Evolutionary conservation across 371 early-diverging fungal species (phyloP).

Genomic region (Lichtheimia corymbifera): DNA sequence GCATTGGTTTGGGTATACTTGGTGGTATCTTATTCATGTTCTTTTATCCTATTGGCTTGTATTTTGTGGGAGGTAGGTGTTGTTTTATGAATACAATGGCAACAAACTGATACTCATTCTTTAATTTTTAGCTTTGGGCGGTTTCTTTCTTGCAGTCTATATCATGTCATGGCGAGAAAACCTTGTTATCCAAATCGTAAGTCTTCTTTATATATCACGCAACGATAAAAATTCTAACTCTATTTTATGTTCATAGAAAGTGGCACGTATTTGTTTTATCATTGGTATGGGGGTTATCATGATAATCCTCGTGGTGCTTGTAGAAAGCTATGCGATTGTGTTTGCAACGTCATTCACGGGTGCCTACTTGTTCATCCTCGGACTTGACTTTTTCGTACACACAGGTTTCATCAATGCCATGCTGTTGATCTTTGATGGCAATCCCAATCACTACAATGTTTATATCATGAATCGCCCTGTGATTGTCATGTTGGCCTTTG

Average conservation of each 20-base stretch:
- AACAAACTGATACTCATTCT: background rate
- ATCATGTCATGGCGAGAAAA: conserved; percentile 52
- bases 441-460: conserved; percentile 34
- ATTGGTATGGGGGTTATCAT: conserved; percentile 46
- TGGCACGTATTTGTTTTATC: conserved; percentile 52
- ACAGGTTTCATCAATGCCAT: conserved; percentile 54
- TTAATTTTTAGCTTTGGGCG: conserved; percentile 27
- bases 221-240: background rate
- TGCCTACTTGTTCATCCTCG: conserved; percentile 51
- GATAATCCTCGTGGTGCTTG: conserved; percentile 30
- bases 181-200: conserved; percentile 49
- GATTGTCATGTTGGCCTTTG: conserved; percentile 45
- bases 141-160: conserved; percentile 46
- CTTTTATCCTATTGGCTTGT: conserved; percentile 36
- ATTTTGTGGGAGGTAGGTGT: conserved; percentile 42
- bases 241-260: conserved; percentile 23
- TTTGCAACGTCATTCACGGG: conserved; percentile 52
- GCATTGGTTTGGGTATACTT: conserved; percentile 41
- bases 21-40: conserved; percentile 37
- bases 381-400: conserved; percentile 56
- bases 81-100: background rate
- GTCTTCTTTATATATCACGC: conserved; percentile 7
- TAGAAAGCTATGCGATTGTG: conserved; percentile 42
- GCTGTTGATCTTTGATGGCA: conserved; percentile 44
- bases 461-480: conserved; percentile 38